phyloP scores from a whole-genome alignment of 805 yeast genomes.

The Saturnispora saitoi region DNA sequence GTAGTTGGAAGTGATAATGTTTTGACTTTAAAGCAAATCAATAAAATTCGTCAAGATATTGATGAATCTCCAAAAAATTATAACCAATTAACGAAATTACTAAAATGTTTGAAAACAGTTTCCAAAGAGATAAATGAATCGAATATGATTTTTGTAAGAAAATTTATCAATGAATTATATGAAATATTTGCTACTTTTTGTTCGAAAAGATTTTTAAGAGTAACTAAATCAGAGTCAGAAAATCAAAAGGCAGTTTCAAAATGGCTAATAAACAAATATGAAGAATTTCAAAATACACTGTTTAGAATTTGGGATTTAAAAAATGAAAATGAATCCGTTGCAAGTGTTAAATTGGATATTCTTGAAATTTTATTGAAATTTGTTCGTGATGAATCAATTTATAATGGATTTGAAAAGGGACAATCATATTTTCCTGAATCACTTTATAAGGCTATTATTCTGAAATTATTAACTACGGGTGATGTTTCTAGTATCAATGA shows the following conservation, averaged over 20 bases:
- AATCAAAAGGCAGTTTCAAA: constrained; percentile 44
- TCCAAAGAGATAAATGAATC: constrained; percentile 19
- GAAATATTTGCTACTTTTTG: constrained; percentile 43
- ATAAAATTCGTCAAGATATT: constrained; percentile 24
- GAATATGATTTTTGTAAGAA: constrained; percentile 25
- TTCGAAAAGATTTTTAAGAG: constrained; percentile 33
- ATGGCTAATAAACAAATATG: constrained; percentile 59
- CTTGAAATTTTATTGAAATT: constrained; percentile 50
- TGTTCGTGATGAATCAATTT: constrained; percentile 45
- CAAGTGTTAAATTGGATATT: constrained; percentile 44
- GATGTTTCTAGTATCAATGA: constrained; percentile 32
- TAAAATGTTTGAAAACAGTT: constrained; percentile 31
- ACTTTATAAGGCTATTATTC: constrained; percentile 37
- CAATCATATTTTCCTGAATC: constrained; percentile 58
- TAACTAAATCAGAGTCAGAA: constrained; percentile 26
- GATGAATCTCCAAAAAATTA: constrained; percentile 39
- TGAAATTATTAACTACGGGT: constrained; percentile 25
- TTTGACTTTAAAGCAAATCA: constrained; percentile 20
- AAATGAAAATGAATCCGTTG: constrained; percentile 27
- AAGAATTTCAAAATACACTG: constrained; percentile 39
- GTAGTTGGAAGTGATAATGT: constrained; percentile 2
- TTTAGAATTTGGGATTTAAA: constrained; percentile 33
- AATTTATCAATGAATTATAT: constrained; percentile 34
- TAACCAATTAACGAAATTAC: constrained; percentile 44
- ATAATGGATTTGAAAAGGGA: constrained; percentile 40